Evolutionary conservation across 768 basidiomycete species (phyloP), one percentile per base, ranked within the genome.

Genomic region (Lentinula lateritia): DNA sequence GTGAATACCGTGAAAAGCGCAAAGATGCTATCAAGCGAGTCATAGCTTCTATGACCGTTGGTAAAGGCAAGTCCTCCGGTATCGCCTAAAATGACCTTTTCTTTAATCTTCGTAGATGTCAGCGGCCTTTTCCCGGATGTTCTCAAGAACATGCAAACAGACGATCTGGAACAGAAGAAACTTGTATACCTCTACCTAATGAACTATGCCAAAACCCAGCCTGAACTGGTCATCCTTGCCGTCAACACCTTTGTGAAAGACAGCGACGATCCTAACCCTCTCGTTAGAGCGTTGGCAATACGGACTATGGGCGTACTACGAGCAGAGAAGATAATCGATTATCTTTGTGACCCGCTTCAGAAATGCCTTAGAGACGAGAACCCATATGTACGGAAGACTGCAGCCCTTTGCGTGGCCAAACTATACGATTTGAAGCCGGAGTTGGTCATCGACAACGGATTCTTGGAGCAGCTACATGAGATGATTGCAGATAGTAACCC

Each of bases 171-270:
- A 74, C 97, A 98, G 78, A 99, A 98, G 86, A 98, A 99, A 76
- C 90, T 99, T 38, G 97, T 98, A n/a, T 98, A 97, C 69, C 84
- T 97, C 23, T 98, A 98, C 74, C 87, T 99, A 62, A 98, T 98
- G 92, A 99, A 99, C 79, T 99, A 98, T 66, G 96, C 96, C 38
- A 97, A 97, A 72, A 95, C 96, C 0, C 97, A 99, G 70, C 97
- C 97, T 0, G 97, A 99, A 71, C 91, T 98, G 63, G 95, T 98
- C 75, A 98, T 99, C 70, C 83, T 99, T 50, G 97, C 97, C 34
- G 97, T 99, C 63, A 99, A 98, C 71, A 99, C 96, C 7, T 98
- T 99, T 71, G 97, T 99, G 65, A 87, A 97, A 80, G 97, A 99
- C 73, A 88, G 94, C 0, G 94, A 95, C 66, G 97, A 98, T 71